These are phyloP conservation scores for Pyrenochaeta sp. DNA, from an alignment of 2,329 filamentous ascomycete genomes.

Conservation along the genomic window DNA sequence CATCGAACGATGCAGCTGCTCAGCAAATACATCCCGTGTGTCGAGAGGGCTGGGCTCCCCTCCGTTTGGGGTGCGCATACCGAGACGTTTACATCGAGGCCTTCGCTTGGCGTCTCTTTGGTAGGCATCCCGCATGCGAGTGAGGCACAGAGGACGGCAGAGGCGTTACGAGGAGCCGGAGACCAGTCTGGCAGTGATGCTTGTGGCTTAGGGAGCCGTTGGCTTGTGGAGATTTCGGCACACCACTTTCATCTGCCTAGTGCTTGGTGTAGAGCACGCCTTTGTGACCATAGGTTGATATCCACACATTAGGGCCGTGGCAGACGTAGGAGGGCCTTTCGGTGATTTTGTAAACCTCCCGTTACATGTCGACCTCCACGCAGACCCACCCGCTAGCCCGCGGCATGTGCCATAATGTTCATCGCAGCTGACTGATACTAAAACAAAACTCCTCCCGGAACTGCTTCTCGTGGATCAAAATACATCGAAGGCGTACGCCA, in stretches of 20 bases:
- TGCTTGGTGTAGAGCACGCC: too few relatives aligned
- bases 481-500: background rate
- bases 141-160: conserved; percentile 10
- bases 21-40: too few relatives aligned
- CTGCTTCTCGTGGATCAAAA: background rate
- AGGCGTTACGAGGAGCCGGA: conserved; percentile 1
- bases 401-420: background rate
- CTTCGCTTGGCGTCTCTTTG: conserved; percentile 34
- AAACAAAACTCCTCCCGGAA: background rate
- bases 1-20: background rate
- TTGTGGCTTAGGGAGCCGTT: conserved; percentile 3
- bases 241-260: too few relatives aligned
- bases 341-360: too few relatives aligned
- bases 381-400: too few relatives aligned
- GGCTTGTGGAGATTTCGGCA: background rate
- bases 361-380: too few relatives aligned
- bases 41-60: background rate
- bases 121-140: conserved; percentile 25
- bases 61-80: background rate
- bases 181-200: background rate
- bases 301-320: too few relatives aligned
- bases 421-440: too few relatives aligned
- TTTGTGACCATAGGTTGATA: too few relatives aligned
- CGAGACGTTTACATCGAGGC: conserved; percentile 4
- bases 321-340: too few relatives aligned